Base-by-base conservation (phyloP, 2,329 filamentous ascomycete species). In the Hypoxylon sp. region DNA sequence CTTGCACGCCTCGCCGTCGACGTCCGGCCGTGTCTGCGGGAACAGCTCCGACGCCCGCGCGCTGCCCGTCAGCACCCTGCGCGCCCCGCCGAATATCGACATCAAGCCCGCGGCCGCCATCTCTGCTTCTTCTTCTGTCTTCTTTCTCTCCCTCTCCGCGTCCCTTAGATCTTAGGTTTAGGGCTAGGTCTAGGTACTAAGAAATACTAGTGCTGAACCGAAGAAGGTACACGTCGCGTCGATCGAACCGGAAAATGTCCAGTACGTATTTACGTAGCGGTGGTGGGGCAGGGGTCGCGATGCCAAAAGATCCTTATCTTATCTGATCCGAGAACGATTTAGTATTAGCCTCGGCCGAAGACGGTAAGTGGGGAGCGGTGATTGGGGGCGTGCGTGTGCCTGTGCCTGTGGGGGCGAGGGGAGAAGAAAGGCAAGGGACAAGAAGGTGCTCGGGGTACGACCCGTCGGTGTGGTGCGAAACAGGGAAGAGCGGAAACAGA, bases 1-100 rank as follows among this genome's bases (percentile, higher is more conserved):
- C 61, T 92, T 84, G 79, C 96, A 98, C 72, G 95, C 95, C 44
- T 97, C 93, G 70, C 95, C 95, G 80, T 98, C 95, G 46, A 92
- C 82, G 2, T 86, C 85, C n/a, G 92, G 89, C 76, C 92, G 86
- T 40, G 93, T 93, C 73, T 88, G 89, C 58, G 90, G 84, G 80
- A 98, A 98, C 8, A 98, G 85, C 46, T 81, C 77, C 50, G 78
- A 74, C 10, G 63, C 68, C 35, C 61, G 69, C 44, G 67, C 73
- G 66, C 74, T 75, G 69, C 66, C 69, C 10, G 66, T 64, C 49
- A 72, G 74, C n/a, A 80, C 76, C 71, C 78, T 78, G 75, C 77
- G 76, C 66, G 81, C 80, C 59, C 79, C 76, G 56, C 75, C 78
- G 56, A 85, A 73, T 25, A 85, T 73, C 17, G 80, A 81, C 57